Evolutionary conservation across 2,329 filamentous ascomycete species (phyloP).

Genomic region (Boeremia lycopersici): DNA sequence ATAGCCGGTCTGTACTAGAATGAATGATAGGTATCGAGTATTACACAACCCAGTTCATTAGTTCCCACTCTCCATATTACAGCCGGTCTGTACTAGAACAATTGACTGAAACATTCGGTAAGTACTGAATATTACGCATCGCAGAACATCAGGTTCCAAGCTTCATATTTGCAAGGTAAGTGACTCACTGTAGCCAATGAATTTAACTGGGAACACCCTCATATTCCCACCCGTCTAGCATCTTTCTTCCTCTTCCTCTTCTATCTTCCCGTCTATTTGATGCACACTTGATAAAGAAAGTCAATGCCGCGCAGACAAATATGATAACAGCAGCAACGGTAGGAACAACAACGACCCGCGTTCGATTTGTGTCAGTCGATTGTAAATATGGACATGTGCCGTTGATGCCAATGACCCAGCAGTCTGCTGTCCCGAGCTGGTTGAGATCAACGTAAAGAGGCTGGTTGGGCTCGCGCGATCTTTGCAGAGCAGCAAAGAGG

Average conservation of each 20-base stretch:
- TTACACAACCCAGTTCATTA: no score
- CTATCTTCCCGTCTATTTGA: slow-evolving; percentile 62
- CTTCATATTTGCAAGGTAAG: not conserved
- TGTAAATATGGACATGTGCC: slow-evolving; percentile 64
- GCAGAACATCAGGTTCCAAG: no score
- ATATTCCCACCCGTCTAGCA: slow-evolving; percentile 65
- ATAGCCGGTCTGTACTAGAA: not conserved
- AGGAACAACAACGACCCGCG: slow-evolving; percentile 62
- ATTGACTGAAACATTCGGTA: no score
- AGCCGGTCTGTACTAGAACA: not conserved
- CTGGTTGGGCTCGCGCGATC: slow-evolving; percentile 16
- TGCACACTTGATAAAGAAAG: slow-evolving; percentile 68
- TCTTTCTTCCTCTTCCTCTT: slow-evolving; percentile 56
- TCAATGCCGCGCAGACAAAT: slow-evolving; percentile 64
- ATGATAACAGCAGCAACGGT: slow-evolving; percentile 68
- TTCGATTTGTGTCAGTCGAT: slow-evolving; percentile 50
- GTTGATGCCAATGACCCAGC: slow-evolving; percentile 65
- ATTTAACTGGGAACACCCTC: slow-evolving; percentile 64
- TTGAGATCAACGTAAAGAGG: slow-evolving; percentile 67
- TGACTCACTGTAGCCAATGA: not conserved
- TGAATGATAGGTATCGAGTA: no score
- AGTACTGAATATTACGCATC: no score
- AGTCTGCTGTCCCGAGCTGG: slow-evolving; percentile 60
- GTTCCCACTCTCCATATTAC: not conserved
- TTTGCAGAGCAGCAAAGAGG: slow-evolving; percentile 49